Evolutionary conservation across 192 early-diverging fungal genomes (phyloP).

Genomic region (Paraglomus occultum): DNA sequence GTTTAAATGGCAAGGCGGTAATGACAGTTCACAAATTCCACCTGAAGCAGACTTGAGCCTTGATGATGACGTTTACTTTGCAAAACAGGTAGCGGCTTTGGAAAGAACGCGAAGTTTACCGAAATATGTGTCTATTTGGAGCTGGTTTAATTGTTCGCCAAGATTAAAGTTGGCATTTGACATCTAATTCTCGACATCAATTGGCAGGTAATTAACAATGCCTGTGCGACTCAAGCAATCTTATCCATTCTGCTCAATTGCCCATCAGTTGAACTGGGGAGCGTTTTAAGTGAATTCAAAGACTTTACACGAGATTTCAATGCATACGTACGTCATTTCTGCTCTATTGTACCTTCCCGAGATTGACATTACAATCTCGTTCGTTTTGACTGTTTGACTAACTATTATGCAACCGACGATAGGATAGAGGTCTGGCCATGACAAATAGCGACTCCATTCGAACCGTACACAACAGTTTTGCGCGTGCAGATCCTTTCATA

Average conservation of each 20-base stretch:
- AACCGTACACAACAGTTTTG: conserved; percentile 78
- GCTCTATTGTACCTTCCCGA: not conserved
- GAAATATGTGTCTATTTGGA: not conserved
- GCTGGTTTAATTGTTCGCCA: not conserved
- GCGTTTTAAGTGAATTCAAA: conserved; percentile 63
- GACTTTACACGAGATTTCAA: conserved; percentile 69
- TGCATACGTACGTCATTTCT: conserved; percentile 52
- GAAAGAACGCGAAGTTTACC: not conserved
- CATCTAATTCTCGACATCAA: not conserved
- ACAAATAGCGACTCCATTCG: conserved; percentile 77
- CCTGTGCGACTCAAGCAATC: conserved; percentile 86
- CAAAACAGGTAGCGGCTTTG: conserved; percentile 49
- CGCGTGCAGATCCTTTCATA: conserved; percentile 72
- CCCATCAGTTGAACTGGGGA: conserved; percentile 66
- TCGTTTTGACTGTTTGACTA: not conserved
- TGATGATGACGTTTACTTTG: conserved; percentile 65
- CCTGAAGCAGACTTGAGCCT: conserved; percentile 34
- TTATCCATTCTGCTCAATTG: conserved; percentile 71
- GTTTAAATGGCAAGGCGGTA: conserved; percentile 70
- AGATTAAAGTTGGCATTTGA: not conserved
- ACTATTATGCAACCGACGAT: not conserved
- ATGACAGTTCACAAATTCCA: conserved; percentile 32
- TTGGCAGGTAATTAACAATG: conserved; percentile 74
- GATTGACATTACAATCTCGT: not conserved
- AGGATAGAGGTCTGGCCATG: conserved; percentile 75